These are phyloP conservation scores for Nannochloropsis granulata DNA, from an alignment of 108 stramenopile genomes.

Conservation along the genomic window DNA sequence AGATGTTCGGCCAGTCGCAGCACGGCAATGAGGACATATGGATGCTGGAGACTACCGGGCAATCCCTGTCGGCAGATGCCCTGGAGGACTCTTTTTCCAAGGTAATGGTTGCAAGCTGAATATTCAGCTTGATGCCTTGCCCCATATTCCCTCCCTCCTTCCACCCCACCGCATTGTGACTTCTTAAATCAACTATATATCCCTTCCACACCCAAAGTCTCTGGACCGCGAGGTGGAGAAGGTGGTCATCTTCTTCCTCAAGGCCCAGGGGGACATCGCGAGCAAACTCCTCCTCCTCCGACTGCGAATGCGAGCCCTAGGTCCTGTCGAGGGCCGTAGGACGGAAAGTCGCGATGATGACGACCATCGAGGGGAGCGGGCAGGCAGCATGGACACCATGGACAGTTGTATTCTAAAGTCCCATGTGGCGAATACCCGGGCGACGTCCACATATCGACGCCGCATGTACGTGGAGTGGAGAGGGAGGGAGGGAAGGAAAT, in stretches of 20 bases:
- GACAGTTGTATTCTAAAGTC: not conserved
- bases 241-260: conserved; percentile 15
- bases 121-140: not conserved
- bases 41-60: not conserved
- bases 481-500: too few relatives aligned
- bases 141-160: not conserved
- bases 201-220: not conserved
- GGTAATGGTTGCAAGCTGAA: not conserved
- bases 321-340: not conserved
- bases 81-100: not conserved
- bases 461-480: not conserved
- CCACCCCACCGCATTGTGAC: not conserved
- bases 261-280: conserved; percentile 14
- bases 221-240: conserved; percentile 15
- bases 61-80: not conserved
- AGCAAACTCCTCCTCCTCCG: not conserved
- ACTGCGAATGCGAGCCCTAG: not conserved
- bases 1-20: not conserved
- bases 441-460: not conserved
- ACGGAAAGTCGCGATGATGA: not conserved
- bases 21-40: not conserved
- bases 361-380: not conserved
- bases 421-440: not conserved
- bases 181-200: not conserved
- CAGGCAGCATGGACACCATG: not conserved